phyloP scores from a whole-genome alignment of 1,284 basidiomycete species.

The Naganishia sp. region DNA sequence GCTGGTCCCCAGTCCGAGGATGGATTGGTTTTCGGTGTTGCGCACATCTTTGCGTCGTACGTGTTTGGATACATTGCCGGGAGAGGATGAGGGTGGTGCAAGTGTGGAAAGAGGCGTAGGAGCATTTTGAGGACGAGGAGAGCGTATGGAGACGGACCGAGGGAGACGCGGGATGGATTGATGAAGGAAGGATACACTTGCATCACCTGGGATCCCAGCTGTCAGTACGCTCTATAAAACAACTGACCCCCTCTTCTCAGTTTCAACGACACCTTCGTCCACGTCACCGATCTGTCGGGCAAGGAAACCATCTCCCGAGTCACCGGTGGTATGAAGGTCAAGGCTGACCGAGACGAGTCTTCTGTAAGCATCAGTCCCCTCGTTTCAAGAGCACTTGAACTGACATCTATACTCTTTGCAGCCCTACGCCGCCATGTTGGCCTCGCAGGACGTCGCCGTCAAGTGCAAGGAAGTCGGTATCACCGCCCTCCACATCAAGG shows the following conservation, averaged over 20 bases:
- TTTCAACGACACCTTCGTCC: conserved; percentile 99
- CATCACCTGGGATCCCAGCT: too few species aligned
- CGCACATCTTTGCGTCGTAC: conserved; percentile 88
- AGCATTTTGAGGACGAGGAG: neutral
- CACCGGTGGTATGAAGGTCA: conserved; percentile 99
- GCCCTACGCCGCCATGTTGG: conserved; percentile 98
- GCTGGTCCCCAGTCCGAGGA: conserved; percentile 93
- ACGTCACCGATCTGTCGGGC: conserved; percentile 97
- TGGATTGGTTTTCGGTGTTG: conserved; percentile 92
- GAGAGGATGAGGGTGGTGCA: neutral
- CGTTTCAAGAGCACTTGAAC: neutral
- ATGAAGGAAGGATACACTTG: neutral
- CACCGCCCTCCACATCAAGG: conserved; percentile 70
- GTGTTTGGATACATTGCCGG: conserved; percentile 34
- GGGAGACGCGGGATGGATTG: neutral
- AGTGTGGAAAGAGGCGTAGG: neutral
- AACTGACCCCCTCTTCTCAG: conserved; percentile 39
- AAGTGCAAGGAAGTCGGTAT: conserved; percentile 99
- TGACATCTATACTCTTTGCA: conserved; percentile 18
- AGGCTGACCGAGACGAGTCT: conserved; percentile 99
- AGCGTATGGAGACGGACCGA: neutral
- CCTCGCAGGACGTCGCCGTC: conserved; percentile 92
- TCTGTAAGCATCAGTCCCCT: conserved; percentile 58
- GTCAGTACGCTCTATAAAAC: neutral
- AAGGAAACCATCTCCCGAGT: conserved; percentile 99